These are phyloP conservation scores for Ustilago cynodontis DNA, from an alignment of 1,284 basidiomycete genomes.

Conservation along the genomic window DNA sequence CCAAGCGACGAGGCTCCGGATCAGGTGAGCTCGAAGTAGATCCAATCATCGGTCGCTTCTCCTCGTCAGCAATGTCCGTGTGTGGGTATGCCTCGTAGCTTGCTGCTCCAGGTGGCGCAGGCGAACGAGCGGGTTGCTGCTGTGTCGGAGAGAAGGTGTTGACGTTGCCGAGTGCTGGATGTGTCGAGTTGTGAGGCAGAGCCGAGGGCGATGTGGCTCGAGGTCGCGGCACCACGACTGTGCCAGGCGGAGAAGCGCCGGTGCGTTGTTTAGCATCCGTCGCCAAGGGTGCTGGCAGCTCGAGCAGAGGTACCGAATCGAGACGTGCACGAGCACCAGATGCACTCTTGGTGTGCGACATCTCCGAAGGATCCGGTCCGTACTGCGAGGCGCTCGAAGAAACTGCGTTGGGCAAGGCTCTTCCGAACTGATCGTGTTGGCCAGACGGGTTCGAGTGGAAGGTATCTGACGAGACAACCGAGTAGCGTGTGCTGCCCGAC, in stretches of 20 bases:
- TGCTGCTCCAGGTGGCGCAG: conserved; percentile 20
- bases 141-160: conserved; percentile 23
- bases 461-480: conserved; percentile 59
- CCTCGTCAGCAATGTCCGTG: conserved; percentile 48
- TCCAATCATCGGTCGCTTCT: conserved; percentile 61
- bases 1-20: conserved; percentile 29
- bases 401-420: conserved; percentile 35
- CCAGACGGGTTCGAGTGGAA: conserved; percentile 59
- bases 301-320: conserved; percentile 66
- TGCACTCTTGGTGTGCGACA: conserved; percentile 55
- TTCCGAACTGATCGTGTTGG: conserved; percentile 50
- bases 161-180: conserved; percentile 30
- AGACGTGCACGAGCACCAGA: conserved; percentile 59
- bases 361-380: conserved; percentile 45
- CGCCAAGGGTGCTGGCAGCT: conserved; percentile 68
- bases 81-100: conserved; percentile 52
- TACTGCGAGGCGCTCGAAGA: conserved; percentile 35
- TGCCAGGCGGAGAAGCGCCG: conserved; percentile 38
- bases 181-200: conserved; percentile 42
- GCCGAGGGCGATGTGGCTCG: conserved; percentile 50
- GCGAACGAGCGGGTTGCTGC: conserved; percentile 16
- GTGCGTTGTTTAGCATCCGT: conserved; percentile 57
- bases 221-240: conserved; percentile 50
- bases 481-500: conserved; percentile 61
- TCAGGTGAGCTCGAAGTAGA: conserved; percentile 57